Evolutionary conservation across 2,329 filamentous ascomycete species (phyloP).

Genomic region (Nigrospora osmanthi): DNA sequence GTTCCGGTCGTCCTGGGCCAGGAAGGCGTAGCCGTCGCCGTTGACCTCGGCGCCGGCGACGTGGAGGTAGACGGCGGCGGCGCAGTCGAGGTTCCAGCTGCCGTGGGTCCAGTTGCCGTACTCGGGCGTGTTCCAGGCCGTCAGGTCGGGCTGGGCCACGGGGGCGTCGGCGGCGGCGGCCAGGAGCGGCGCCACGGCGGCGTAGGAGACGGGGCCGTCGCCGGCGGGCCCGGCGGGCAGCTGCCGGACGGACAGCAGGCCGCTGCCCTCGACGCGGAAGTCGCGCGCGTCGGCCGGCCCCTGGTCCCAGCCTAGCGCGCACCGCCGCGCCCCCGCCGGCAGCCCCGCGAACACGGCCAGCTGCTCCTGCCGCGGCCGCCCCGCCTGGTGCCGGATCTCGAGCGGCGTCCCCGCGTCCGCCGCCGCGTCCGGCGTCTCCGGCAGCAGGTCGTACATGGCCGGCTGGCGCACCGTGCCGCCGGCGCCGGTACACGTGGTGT

Average conservation of each 20-base stretch:
- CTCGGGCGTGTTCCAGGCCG: slow-evolving; percentile 15
- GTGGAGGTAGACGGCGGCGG: slow-evolving; percentile 15
- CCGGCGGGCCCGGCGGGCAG: slow-evolving; percentile 15
- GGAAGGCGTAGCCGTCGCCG: too few species aligned
- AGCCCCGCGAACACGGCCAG: slow-evolving; percentile 21
- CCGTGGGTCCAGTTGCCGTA: slow-evolving; percentile 8
- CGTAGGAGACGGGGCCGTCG: slow-evolving; percentile 11
- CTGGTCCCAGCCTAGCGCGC: slow-evolving; percentile 21
- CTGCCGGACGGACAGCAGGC: slow-evolving; percentile 11
- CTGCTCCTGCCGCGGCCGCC: slow-evolving; percentile 18
- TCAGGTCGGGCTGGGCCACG: slow-evolving; percentile 15
- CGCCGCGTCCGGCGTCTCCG: slow-evolving; percentile 5
- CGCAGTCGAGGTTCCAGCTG: slow-evolving; percentile 15
- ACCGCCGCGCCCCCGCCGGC: slow-evolving; percentile 15
- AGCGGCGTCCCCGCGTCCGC: slow-evolving; percentile 6
- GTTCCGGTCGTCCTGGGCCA: too few species aligned
- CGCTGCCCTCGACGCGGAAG: slow-evolving; percentile 26
- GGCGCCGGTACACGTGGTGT: slow-evolving; percentile 1
- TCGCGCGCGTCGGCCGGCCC: slow-evolving; percentile 26
- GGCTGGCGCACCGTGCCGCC: slow-evolving; percentile 8
- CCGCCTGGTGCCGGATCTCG: slow-evolving; percentile 4
- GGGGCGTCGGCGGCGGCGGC: slow-evolving; percentile 6
- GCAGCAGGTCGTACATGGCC: slow-evolving; percentile 15
- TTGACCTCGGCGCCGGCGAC: too few species aligned
- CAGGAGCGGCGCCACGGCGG: slow-evolving; percentile 14